Percentiles rank a stretch among this genome's conserved stretches.
phyloP scores from a whole-genome alignment of 495 filamentous ascomycete genomes.

The Hypoxylon fragiforme region DNA sequence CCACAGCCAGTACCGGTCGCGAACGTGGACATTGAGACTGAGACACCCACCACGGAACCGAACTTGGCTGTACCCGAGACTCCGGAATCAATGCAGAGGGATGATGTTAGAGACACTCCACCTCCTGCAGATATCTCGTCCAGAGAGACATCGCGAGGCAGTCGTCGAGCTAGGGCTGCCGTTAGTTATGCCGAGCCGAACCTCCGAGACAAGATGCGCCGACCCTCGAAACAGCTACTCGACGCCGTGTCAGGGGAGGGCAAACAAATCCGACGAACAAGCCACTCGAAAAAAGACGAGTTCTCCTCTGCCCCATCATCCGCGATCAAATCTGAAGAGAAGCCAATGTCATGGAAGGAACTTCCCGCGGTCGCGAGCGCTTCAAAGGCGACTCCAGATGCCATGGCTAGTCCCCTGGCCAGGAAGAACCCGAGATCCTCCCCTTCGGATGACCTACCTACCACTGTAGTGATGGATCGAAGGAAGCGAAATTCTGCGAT shows the following conservation, averaged over 20 bases:
- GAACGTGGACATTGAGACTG: slow-evolving; percentile 38
- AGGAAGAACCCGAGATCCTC: slow-evolving; percentile 21
- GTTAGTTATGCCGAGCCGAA: slow-evolving; percentile 89
- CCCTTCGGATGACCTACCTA: slow-evolving; percentile 29
- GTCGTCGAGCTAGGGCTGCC: slow-evolving; percentile 63
- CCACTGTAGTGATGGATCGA: slow-evolving; percentile 37
- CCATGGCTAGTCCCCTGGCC: slow-evolving; percentile 34
- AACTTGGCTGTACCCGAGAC: slow-evolving; percentile 40
- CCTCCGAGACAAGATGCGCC: slow-evolving; percentile 83
- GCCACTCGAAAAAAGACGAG: slow-evolving; percentile 39
- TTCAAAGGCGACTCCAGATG: slow-evolving; percentile 14
- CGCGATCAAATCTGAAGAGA: slow-evolving; percentile 30
- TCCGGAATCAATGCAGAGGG: slow-evolving; percentile 35
- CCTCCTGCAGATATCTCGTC: slow-evolving; percentile 58
- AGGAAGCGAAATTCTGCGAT: slow-evolving; percentile 34
- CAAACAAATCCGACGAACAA: slow-evolving; percentile 44
- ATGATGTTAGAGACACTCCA: slow-evolving; percentile 54
- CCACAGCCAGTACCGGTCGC: slow-evolving; percentile 15
- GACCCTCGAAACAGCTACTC: slow-evolving; percentile 72
- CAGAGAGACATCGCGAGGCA: slow-evolving; percentile 57
- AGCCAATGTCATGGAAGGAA: slow-evolving; percentile 25
- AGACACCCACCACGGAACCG: slow-evolving; percentile 36
- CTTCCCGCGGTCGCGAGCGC: slow-evolving; percentile 4
- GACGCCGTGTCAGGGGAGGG: slow-evolving; percentile 68
- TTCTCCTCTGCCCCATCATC: slow-evolving; percentile 27